phyloP scores from a whole-genome alignment of 177 flowering plant genomes.

The Telopea speciosissima region DNA sequence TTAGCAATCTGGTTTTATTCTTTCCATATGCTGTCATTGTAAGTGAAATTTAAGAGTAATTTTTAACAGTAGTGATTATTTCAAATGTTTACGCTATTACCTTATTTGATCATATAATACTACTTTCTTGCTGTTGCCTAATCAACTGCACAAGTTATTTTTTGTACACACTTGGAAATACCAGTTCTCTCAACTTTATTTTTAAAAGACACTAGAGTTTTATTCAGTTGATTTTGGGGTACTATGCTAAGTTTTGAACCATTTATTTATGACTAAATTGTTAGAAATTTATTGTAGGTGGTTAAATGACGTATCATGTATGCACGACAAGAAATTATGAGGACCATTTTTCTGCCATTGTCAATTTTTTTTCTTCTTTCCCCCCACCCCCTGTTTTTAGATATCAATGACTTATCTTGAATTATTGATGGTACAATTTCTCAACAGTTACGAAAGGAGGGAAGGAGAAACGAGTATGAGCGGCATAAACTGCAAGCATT shows the following conservation, averaged over 20 bases:
- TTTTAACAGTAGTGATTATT: background rate
- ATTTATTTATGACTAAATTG: background rate
- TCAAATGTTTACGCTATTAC: too few species aligned
- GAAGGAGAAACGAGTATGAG: slow-evolving; percentile 92
- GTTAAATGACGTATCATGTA: too few species aligned
- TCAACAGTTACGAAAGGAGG: slow-evolving; percentile 83
- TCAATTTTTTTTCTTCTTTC: too few species aligned
- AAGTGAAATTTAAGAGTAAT: background rate
- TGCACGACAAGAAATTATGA: too few species aligned
- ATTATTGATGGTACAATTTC: slow-evolving; percentile 4
- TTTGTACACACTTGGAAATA: background rate
- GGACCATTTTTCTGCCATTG: too few species aligned
- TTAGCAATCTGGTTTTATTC: background rate
- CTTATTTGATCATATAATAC: too few species aligned
- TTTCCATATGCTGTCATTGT: background rate
- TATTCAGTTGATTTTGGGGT: background rate
- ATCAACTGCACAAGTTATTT: too few species aligned
- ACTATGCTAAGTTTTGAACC: background rate
- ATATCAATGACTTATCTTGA: too few species aligned
- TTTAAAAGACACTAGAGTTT: background rate
- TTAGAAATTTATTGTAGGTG: too few species aligned
- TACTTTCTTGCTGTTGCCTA: too few species aligned
- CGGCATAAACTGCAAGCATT: slow-evolving; percentile 91
- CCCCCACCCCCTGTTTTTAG: too few species aligned
- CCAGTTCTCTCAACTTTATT: background rate